Conservation (phyloP, 148 eudicot genomes). For the Silene latifolia region DNA sequence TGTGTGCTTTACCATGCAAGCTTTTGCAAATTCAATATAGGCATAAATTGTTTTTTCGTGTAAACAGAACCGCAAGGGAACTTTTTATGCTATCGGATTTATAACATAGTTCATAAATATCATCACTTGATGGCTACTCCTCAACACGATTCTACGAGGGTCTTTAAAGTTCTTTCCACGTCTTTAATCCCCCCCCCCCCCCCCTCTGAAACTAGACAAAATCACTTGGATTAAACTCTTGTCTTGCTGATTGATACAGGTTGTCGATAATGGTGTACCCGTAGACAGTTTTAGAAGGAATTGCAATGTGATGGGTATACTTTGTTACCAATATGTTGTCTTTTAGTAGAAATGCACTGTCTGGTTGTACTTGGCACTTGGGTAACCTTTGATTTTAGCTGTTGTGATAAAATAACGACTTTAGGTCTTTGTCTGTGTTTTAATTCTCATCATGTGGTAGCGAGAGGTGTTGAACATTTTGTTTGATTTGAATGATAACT, state of each 20-base stretch:
- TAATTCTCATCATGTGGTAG: too few relatives aligned
- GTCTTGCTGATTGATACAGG: slow-evolving; percentile 7
- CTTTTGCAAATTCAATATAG: background rate
- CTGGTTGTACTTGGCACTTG: background rate
- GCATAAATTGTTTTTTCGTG: background rate
- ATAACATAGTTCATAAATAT: too few relatives aligned
- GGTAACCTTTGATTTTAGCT: background rate
- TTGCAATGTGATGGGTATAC: background rate
- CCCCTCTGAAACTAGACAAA: too few relatives aligned
- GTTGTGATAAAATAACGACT: background rate
- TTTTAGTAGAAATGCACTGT: too few relatives aligned
- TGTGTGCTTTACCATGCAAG: background rate
- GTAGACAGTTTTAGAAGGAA: background rate
- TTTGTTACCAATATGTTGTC: too few relatives aligned
- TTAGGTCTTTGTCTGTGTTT: background rate
- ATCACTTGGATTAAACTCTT: background rate
- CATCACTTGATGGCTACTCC: too few relatives aligned
- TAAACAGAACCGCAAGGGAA: background rate
- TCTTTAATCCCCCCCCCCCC: too few relatives aligned
- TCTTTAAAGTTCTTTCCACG: background rate
- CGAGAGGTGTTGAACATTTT: too few relatives aligned
- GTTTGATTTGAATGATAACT: background rate
- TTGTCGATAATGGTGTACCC: background rate
- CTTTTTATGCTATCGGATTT: background rate
- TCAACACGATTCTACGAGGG: too few relatives aligned